A percentile compares a stretch with the other conserved stretches of the same genome.
These are phyloP conservation scores for Exophiala calicioides DNA, from an alignment of 2,329 filamentous ascomycete species.

Conservation along the genomic window DNA sequence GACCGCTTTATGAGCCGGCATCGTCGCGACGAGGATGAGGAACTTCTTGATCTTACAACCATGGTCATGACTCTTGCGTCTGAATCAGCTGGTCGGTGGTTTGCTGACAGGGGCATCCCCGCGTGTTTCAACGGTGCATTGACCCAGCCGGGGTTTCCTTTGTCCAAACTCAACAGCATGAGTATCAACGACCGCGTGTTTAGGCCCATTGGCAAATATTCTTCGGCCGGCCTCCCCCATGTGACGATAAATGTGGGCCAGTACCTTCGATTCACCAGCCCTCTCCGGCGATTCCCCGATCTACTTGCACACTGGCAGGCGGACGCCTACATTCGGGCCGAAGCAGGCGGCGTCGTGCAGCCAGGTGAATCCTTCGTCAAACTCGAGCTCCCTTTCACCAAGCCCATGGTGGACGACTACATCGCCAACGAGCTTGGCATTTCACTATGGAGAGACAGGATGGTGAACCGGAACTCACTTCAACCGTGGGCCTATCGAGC, in stretches of 20 bases:
- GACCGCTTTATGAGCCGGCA: constrained; percentile 4
- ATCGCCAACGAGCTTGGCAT: too few relatives aligned
- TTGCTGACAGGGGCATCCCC: constrained; percentile 53
- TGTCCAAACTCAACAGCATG: constrained; percentile 42
- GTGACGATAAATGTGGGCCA: constrained; percentile 52
- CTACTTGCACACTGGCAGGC: constrained; percentile 66
- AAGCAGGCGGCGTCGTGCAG: constrained; percentile 45
- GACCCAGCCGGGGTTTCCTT: constrained; percentile 35
- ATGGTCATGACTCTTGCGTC: constrained; percentile 60
- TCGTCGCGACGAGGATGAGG: constrained; percentile 29
- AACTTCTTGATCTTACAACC: constrained; percentile 44
- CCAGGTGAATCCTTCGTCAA: constrained; percentile 3
- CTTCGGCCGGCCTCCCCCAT: constrained; percentile 52
- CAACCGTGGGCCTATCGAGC: constrained; percentile 54
- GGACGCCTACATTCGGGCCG: constrained; percentile 60
- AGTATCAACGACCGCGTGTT: constrained; percentile 7
- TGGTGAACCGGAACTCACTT: constrained; percentile 28
- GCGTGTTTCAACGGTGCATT: constrained; percentile 50
- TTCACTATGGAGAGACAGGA: too few relatives aligned
- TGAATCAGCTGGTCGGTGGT: constrained; percentile 54
- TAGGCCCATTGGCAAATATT: constrained; percentile 36
- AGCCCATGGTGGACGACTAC: constrained; percentile 49
- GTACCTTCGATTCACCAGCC: constrained; percentile 62
- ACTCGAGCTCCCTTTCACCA: constrained; percentile 52
- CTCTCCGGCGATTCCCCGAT: constrained; percentile 62